Percentiles rank a stretch among this genome's conserved stretches.
phyloP scores from a whole-genome alignment of 768 basidiomycete genomes.

The Pisolithus microcarpus region DNA sequence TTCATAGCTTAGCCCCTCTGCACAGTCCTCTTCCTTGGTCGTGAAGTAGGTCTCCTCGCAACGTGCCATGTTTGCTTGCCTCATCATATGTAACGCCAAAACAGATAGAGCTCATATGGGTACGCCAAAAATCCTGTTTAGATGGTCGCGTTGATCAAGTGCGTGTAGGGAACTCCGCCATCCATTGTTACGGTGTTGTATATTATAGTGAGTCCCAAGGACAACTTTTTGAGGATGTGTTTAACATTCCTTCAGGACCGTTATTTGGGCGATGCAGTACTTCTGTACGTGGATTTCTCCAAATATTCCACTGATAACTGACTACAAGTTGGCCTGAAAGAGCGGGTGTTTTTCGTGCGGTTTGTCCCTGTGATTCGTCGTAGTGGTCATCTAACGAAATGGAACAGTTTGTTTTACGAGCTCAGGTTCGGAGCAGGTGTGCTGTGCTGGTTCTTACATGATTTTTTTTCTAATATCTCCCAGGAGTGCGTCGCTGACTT shows the following conservation, averaged over 20 bases:
- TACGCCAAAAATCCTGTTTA: conserved; percentile 4
- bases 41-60: conserved; percentile 18
- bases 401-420: conserved; percentile 16
- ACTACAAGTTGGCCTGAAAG: conserved; percentile 4
- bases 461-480: background rate
- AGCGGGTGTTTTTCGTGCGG: conserved; percentile 16
- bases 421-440: conserved; percentile 14
- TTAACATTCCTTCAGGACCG: conserved; percentile 17
- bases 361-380: background rate
- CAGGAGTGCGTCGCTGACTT: conserved; percentile 18
- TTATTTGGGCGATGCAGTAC: conserved; percentile 24
- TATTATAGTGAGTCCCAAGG: conserved; percentile 13
- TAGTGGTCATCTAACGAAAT: background rate
- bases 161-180: conserved; percentile 17
- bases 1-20: background rate
- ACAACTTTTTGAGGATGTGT: background rate
- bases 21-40: conserved; percentile 18
- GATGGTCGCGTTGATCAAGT: background rate
- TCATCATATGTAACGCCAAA: background rate
- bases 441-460: background rate
- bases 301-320: background rate
- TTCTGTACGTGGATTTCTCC: conserved; percentile 15
- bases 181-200: conserved; percentile 23
- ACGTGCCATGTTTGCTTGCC: background rate
- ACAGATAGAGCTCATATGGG: conserved; percentile 27